phyloP scores from a whole-genome alignment of 768 basidiomycete genomes.

The Agaricus bisporus region DNA sequence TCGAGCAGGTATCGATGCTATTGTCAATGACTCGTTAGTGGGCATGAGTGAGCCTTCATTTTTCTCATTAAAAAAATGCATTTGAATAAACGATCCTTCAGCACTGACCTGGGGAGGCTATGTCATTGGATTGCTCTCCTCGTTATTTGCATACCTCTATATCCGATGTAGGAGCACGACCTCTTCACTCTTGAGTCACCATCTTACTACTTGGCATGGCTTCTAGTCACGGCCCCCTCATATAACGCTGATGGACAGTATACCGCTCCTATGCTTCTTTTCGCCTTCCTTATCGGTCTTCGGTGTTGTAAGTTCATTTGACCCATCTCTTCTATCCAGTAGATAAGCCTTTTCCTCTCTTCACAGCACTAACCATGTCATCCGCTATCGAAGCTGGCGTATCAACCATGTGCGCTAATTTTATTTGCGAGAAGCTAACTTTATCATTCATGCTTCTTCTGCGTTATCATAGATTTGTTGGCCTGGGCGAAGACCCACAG shows the following conservation, averaged over 20 bases:
- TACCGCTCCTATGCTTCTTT: constrained; percentile 70
- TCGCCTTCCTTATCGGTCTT: constrained; percentile 76
- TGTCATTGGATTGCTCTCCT: constrained; percentile 64
- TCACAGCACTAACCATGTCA: constrained; percentile 56
- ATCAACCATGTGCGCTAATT: constrained; percentile 63
- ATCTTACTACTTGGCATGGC: neutral
- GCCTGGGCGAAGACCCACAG: constrained; percentile 79
- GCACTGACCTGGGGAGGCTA: constrained; percentile 82
- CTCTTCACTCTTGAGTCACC: neutral
- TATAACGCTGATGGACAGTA: constrained; percentile 74
- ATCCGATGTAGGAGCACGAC: constrained; percentile 46
- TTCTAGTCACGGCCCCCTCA: constrained; percentile 60
- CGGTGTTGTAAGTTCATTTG: constrained; percentile 50
- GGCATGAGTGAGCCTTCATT: constrained; percentile 53
- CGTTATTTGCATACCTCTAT: constrained; percentile 74
- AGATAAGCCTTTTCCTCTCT: neutral
- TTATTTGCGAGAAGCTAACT: neutral
- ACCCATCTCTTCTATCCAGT: neutral
- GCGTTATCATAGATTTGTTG: constrained; percentile 55
- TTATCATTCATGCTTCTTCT: neutral
- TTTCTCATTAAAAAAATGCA: neutral
- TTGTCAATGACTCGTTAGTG: constrained; percentile 80
- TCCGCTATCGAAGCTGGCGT: constrained; percentile 82
- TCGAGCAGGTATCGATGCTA: constrained; percentile 57
- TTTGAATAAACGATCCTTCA: constrained; percentile 16